Conservation (phyloP, 129 eudicot genomes). For the Solidago caesia region DNA sequence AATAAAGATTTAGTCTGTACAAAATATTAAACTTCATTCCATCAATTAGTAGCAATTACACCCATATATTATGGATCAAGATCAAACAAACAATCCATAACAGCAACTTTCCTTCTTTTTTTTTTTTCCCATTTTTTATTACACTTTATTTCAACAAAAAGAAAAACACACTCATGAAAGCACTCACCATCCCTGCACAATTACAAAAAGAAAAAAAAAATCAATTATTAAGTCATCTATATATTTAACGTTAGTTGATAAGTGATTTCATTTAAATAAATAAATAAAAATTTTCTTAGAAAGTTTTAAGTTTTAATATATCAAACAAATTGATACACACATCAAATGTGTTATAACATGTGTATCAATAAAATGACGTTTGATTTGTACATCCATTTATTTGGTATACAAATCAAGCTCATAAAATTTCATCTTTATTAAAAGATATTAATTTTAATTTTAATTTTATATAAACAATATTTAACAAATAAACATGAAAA, state of each 20-base stretch:
- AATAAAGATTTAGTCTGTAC: neutral
- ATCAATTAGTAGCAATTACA: conserved; percentile 25
- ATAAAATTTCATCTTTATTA: no score
- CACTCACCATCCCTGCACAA: conserved; percentile 29
- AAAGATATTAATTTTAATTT: no score
- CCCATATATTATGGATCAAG: neutral
- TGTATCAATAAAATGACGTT: no score
- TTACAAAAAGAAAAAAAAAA: neutral
- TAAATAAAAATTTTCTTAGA: neutral
- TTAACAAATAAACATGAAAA: neutral
- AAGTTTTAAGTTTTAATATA: no score
- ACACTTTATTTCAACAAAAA: conserved; percentile 29
- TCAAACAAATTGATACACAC: no score
- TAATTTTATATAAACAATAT: neutral
- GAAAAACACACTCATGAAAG: conserved; percentile 32
- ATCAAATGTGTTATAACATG: no score
- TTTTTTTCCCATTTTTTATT: conserved; percentile 6
- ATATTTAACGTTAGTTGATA: neutral
- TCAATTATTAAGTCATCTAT: neutral
- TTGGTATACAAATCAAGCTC: neutral
- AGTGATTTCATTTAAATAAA: neutral
- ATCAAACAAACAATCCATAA: conserved; percentile 19
- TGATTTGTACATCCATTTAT: no score
- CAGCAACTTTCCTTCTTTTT: neutral
- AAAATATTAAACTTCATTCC: conserved; percentile 10